A percentile compares a stretch with the other conserved stretches of the same genome.
Evolutionary conservation across 306 rosid species (phyloP).

Genomic region (Acacia crassicarpa): DNA sequence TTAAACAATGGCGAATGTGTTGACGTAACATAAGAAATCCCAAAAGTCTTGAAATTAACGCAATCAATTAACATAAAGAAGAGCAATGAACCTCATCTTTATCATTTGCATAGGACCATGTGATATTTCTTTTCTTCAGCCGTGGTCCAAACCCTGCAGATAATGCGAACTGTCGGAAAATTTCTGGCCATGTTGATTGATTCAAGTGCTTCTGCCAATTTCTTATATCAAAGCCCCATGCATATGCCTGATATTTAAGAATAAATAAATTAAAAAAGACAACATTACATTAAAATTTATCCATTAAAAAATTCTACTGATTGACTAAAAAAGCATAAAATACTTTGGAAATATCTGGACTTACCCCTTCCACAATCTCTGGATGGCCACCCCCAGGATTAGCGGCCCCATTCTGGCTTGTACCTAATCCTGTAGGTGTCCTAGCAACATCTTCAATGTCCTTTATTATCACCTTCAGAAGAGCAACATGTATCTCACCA

Average conservation of each 20-base stretch:
- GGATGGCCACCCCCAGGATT: conserved; percentile 98
- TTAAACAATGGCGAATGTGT: not conserved
- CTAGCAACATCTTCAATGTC: conserved; percentile 99
- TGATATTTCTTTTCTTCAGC: conserved; percentile 70
- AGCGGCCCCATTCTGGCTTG: conserved; percentile 87
- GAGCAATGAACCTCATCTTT: conserved; percentile 71
- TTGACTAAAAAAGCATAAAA: conserved; percentile 19
- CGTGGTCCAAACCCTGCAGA: conserved; percentile 95
- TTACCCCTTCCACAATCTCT: conserved; percentile 98
- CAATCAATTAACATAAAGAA: conserved; percentile 9
- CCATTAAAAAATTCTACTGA: conserved; percentile 15
- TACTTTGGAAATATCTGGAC: conserved; percentile 21
- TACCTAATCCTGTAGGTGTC: conserved; percentile 85
- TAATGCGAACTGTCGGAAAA: conserved; percentile 86
- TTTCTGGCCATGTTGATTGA: conserved; percentile 95
- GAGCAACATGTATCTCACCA: conserved; percentile 91
- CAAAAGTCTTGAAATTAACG: conserved; percentile 6
- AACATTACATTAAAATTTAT: conserved; percentile 18
- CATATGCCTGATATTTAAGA: conserved; percentile 62
- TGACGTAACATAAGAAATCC: not conserved
- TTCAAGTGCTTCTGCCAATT: conserved; percentile 95
- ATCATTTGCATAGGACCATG: conserved; percentile 69
- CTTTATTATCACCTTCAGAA: conserved; percentile 81
- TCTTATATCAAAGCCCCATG: conserved; percentile 98
- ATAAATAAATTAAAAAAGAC: conserved; percentile 16